phyloP scores from a whole-genome alignment of 352 stramenopile species.

The Globisporangium okanoganense region DNA sequence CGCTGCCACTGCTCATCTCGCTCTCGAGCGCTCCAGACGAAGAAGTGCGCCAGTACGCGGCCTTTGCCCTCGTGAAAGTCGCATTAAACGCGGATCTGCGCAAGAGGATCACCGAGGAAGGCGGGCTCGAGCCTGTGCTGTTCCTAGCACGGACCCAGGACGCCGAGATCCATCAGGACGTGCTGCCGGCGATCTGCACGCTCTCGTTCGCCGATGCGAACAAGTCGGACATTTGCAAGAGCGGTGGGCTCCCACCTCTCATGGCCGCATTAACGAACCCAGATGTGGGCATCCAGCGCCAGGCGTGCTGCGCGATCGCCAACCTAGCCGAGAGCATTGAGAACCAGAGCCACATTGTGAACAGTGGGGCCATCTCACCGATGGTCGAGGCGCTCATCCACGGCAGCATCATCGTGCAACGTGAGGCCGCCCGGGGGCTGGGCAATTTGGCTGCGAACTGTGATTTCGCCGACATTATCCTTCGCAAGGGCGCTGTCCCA shows the following conservation, averaged over 20 bases:
- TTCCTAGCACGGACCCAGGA: conserved; percentile 94
- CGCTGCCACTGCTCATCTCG: conserved; percentile 92
- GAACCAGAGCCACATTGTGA: conserved; percentile 91
- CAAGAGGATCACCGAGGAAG: conserved; percentile 93
- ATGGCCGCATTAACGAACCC: conserved; percentile 69
- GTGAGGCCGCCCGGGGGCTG: conserved; percentile 90
- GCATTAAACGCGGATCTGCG: conserved; percentile 93
- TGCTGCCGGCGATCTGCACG: conserved; percentile 90
- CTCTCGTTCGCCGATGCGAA: conserved; percentile 92
- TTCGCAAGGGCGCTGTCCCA: conserved; percentile 82
- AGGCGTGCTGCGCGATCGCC: conserved; percentile 93
- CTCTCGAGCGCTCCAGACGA: conserved; percentile 93
- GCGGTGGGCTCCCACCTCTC: conserved; percentile 89
- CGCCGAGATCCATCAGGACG: conserved; percentile 88
- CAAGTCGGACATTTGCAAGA: conserved; percentile 93
- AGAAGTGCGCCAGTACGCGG: conserved; percentile 94
- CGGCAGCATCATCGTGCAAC: conserved; percentile 78
- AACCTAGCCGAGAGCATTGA: conserved; percentile 94
- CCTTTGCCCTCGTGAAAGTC: conserved; percentile 95
- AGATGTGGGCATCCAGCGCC: conserved; percentile 81
- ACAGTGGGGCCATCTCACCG: conserved; percentile 82
- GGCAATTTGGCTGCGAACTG: conserved; percentile 95
- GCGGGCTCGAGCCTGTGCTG: conserved; percentile 94
- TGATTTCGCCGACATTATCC: conserved; percentile 92
- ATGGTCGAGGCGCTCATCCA: conserved; percentile 82